phyloP scores from a whole-genome alignment of 2,329 filamentous ascomycete genomes.

The Cytospora schulzeri region DNA sequence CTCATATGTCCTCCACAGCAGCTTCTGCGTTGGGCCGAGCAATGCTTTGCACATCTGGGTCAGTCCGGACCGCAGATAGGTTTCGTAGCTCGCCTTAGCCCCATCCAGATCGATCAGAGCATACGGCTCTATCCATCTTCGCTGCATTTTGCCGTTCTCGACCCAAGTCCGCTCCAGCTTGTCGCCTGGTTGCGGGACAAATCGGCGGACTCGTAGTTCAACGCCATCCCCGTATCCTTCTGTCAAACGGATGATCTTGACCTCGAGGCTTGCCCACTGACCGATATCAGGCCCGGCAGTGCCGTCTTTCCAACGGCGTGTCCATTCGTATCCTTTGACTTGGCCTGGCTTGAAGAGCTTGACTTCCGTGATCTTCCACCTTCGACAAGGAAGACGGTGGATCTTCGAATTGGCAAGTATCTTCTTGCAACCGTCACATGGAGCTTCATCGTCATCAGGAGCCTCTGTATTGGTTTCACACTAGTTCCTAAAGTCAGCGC shows the following conservation, averaged over 20 bases:
- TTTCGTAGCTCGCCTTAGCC: constrained; percentile 49
- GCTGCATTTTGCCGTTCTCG: constrained; percentile 41
- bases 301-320: constrained; percentile 58
- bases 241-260: constrained; percentile 52
- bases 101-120: constrained; percentile 59
- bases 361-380: constrained; percentile 63
- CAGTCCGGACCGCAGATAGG: constrained; percentile 53
- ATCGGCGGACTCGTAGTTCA: constrained; percentile 54
- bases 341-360: constrained; percentile 60
- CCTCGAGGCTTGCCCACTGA: constrained; percentile 56
- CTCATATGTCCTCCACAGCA: constrained; percentile 54
- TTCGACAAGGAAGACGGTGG: constrained; percentile 57
- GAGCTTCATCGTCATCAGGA: constrained; percentile 44
- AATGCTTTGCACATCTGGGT: constrained; percentile 49
- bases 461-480: constrained; percentile 52
- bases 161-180: constrained; percentile 58
- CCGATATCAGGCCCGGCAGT: constrained; percentile 55
- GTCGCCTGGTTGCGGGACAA: constrained; percentile 58
- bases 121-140: constrained; percentile 56
- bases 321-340: constrained; percentile 62
- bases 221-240: constrained; percentile 57
- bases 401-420: constrained; percentile 50
- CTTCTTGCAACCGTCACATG: constrained; percentile 57
- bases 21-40: constrained; percentile 40
- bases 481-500: constrained; percentile 38